phyloP scores from a whole-genome alignment of 768 basidiomycete species.

The Hygrophoropsis aurantiaca region DNA sequence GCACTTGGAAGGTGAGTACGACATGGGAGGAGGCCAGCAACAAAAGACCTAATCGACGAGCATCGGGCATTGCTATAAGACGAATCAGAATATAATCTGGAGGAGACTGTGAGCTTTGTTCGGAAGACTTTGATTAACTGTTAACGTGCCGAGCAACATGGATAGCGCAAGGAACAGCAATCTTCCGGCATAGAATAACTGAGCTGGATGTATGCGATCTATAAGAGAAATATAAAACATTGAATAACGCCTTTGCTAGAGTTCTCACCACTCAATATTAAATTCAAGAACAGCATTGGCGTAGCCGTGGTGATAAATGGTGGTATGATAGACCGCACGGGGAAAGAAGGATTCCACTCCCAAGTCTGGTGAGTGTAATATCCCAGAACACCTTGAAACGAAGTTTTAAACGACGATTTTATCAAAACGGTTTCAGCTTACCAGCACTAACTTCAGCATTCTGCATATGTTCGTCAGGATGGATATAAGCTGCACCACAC shows the following conservation, averaged over 20 bases:
- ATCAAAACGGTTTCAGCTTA: too few relatives aligned
- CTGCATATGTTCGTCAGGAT: slow-evolving; percentile 43
- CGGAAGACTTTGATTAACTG: not conserved
- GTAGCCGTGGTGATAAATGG: slow-evolving; percentile 32
- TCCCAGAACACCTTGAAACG: slow-evolving; percentile 29
- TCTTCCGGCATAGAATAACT: slow-evolving; percentile 31
- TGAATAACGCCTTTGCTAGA: not conserved
- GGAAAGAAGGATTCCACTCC: slow-evolving; percentile 37
- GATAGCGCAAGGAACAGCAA: slow-evolving; percentile 30
- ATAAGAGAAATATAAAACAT: too few relatives aligned
- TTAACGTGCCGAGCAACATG: slow-evolving; percentile 29
- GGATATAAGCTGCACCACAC: slow-evolving; percentile 36
- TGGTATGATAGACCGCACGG: slow-evolving; percentile 36
- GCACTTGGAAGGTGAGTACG: slow-evolving; percentile 35
- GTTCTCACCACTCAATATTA: slow-evolving; percentile 22
- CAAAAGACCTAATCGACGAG: slow-evolving; percentile 20
- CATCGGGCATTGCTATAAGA: slow-evolving; percentile 18
- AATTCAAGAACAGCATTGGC: slow-evolving; percentile 21
- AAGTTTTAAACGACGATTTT: too few relatives aligned
- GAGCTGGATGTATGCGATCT: slow-evolving; percentile 5
- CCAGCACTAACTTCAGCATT: slow-evolving; percentile 40
- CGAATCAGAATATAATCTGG: slow-evolving; percentile 23
- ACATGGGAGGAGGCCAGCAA: slow-evolving; percentile 38
- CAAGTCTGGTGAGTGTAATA: slow-evolving; percentile 30
- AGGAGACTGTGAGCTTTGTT: slow-evolving; percentile 1